Evolutionary conservation across 2,329 filamentous ascomycete genomes (phyloP).

Genomic region (Pyrenochaeta sp.): DNA sequence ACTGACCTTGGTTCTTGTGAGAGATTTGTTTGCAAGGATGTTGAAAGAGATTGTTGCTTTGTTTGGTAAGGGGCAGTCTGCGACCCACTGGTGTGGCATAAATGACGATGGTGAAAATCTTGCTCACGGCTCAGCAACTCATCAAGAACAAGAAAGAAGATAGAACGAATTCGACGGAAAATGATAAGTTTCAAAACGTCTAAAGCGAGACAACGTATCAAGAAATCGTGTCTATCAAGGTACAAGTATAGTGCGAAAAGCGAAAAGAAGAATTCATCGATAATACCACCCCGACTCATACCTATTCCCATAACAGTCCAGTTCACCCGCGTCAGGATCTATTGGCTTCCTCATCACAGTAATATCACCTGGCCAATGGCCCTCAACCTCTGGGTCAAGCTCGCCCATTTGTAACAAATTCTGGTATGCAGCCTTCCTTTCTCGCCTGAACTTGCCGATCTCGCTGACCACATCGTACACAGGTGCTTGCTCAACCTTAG

Average conservation of each 20-base stretch:
- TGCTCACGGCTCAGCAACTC: too few relatives aligned
- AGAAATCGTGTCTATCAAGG: too few relatives aligned
- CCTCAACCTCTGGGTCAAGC: conserved; percentile 55
- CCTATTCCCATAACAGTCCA: conserved; percentile 62
- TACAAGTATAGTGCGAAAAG: not conserved
- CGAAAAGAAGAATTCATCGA: too few relatives aligned
- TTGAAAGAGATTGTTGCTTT: conserved; percentile 18
- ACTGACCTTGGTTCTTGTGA: conserved; percentile 20
- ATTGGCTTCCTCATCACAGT: conserved; percentile 60
- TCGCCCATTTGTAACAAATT: conserved; percentile 38
- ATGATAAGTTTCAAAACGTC: too few relatives aligned
- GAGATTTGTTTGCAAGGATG: conserved; percentile 7
- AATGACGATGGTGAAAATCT: too few relatives aligned
- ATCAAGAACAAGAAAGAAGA: too few relatives aligned
- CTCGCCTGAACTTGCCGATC: conserved; percentile 62
- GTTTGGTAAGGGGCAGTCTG: conserved; percentile 19
- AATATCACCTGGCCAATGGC: conserved; percentile 67
- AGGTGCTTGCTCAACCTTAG: conserved; percentile 16
- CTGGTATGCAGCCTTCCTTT: conserved; percentile 60
- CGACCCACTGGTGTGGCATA: conserved; percentile 16
- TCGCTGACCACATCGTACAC: conserved; percentile 60
- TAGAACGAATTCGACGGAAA: too few relatives aligned
- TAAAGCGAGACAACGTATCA: too few relatives aligned
- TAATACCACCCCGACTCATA: conserved; percentile 62
- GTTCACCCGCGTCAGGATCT: conserved; percentile 50